These are phyloP conservation scores for Myxozyma geophila DNA, from an alignment of 805 yeast genomes.

Conservation along the genomic window DNA sequence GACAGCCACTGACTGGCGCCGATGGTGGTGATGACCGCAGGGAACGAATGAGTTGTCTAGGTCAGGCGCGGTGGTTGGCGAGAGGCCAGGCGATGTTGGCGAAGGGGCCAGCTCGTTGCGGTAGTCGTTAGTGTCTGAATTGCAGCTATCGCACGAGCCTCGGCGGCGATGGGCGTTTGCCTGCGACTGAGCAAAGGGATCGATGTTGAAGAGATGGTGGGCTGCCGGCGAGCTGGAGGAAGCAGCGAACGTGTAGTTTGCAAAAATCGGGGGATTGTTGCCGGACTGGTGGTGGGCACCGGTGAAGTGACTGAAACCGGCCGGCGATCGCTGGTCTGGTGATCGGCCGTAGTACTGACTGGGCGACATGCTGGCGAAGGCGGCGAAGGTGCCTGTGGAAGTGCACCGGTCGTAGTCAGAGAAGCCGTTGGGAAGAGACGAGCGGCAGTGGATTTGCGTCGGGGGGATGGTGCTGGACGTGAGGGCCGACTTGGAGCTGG, in stretches of 20 bases:
- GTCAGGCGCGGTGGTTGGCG: neutral
- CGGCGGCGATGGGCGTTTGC: neutral
- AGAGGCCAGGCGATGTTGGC: neutral
- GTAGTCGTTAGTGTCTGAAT: neutral
- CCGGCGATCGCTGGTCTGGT: slow-evolving; percentile 23
- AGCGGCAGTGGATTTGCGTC: slow-evolving; percentile 31
- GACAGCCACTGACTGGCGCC: slow-evolving; percentile 41
- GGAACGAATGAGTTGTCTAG: slow-evolving; percentile 11
- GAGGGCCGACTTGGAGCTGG: slow-evolving; percentile 25
- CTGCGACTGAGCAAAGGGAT: neutral
- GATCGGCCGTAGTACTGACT: slow-evolving; percentile 28
- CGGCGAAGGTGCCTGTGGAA: slow-evolving; percentile 2
- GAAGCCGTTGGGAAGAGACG: neutral
- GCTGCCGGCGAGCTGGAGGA: neutral
- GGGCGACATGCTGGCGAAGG: slow-evolving; percentile 15
- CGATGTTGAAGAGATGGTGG: neutral
- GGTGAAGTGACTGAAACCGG: slow-evolving; percentile 12
- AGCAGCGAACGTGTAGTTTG: slow-evolving; percentile 5
- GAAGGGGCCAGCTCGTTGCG: neutral
- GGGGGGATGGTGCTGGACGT: slow-evolving; percentile 25
- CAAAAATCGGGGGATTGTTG: neutral
- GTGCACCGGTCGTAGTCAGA: slow-evolving; percentile 5
- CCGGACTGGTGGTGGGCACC: neutral
- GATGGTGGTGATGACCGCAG: slow-evolving; percentile 41
- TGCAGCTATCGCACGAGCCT: neutral